phyloP scores from a whole-genome alignment of 2,329 filamentous ascomycete genomes.

The Sporothrix pallida region DNA sequence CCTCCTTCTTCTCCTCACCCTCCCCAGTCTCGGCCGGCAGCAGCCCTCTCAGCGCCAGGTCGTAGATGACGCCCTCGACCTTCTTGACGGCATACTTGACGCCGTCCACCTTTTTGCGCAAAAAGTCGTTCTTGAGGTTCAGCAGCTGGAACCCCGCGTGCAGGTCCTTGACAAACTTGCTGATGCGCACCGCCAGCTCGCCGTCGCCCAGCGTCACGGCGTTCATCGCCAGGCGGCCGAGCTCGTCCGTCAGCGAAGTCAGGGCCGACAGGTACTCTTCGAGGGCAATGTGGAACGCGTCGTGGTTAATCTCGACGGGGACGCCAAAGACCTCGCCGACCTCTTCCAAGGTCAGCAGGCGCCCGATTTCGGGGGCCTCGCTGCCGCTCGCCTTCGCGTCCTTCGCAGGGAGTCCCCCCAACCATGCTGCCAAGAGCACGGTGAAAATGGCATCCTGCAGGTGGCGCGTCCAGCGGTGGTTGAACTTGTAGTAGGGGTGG shows the following conservation, averaged over 20 bases:
- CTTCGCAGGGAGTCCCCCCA: conserved; percentile 64
- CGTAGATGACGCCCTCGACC: conserved; percentile 97
- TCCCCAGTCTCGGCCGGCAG: conserved; percentile 57
- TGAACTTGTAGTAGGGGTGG: conserved; percentile 98
- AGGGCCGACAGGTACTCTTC: conserved; percentile 95
- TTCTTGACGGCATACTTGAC: conserved; percentile 99
- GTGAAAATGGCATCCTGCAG: conserved; percentile 77
- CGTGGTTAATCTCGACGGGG: conserved; percentile 86
- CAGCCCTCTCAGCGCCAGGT: conserved; percentile 84
- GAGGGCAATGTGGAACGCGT: conserved; percentile 93
- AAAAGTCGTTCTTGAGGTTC: conserved; percentile 93
- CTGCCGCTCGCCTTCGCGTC: neutral
- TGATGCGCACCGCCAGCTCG: conserved; percentile 82
- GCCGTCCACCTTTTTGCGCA: conserved; percentile 85
- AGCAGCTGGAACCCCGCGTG: conserved; percentile 96
- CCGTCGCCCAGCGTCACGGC: conserved; percentile 92
- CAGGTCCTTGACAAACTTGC: conserved; percentile 90
- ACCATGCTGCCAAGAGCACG: conserved; percentile 69
- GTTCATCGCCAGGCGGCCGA: conserved; percentile 90
- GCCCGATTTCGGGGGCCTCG: conserved; percentile 59
- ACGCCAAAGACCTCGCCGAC: conserved; percentile 80
- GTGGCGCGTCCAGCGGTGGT: conserved; percentile 81
- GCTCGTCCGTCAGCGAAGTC: conserved; percentile 86
- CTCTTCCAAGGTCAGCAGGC: conserved; percentile 85
- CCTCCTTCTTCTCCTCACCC: conserved; percentile 37